These are phyloP conservation scores for Chaetomium fimeti DNA, from an alignment of 495 filamentous ascomycete species.

Conservation along the genomic window DNA sequence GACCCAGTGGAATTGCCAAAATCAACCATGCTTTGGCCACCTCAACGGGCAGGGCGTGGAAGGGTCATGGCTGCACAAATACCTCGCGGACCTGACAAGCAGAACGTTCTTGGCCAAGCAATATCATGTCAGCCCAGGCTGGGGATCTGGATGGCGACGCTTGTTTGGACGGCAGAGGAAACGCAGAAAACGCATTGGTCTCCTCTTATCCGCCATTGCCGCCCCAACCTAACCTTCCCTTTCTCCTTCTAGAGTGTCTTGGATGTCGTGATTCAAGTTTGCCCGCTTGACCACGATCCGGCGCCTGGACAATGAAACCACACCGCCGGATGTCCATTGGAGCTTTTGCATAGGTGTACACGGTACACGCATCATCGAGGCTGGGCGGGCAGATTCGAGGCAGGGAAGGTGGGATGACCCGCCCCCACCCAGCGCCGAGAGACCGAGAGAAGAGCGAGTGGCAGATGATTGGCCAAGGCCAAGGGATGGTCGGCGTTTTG, in stretches of 20 bases:
- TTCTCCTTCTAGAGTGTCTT: conserved; percentile 4
- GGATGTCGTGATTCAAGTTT: neutral
- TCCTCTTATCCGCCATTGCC: neutral
- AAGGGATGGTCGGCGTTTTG: conserved; percentile 4
- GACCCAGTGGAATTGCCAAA: too few relatives aligned
- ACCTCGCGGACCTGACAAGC: neutral
- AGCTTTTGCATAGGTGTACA: too few relatives aligned
- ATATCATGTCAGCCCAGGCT: neutral
- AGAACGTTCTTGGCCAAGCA: neutral
- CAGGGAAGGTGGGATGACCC: neutral
- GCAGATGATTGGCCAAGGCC: neutral
- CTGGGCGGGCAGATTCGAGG: neutral
- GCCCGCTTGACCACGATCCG: neutral
- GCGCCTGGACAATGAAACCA: neutral
- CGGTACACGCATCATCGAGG: neutral
- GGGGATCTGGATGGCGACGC: neutral
- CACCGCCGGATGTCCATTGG: neutral
- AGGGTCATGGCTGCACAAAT: neutral
- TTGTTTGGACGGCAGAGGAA: too few relatives aligned
- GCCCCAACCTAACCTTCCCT: neutral
- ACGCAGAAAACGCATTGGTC: neutral
- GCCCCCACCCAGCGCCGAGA: conserved; percentile 24
- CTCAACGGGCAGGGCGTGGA: neutral
- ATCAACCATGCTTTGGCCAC: too few relatives aligned
- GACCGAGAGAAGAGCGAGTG: conserved; percentile 11